Evolutionary conservation across 106 monocot genomes (phyloP), one percentile per base, ranked within the genome.

Genomic region (Dendrobium officinale): DNA sequence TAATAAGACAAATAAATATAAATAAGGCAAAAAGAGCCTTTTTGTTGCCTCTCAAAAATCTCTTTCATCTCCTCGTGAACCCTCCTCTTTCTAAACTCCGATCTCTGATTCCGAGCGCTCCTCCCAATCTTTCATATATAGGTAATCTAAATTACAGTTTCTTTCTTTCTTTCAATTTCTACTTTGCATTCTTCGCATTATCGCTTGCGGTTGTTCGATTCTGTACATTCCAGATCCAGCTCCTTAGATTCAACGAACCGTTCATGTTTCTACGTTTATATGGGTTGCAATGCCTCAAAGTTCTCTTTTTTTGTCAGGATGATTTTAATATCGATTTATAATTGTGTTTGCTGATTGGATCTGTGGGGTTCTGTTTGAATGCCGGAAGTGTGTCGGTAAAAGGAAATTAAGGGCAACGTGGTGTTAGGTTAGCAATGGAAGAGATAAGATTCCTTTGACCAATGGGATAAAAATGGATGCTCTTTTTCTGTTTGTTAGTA

Each of bases 321-420:
- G 22, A 6, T 67, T 67, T 58, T 67, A 27, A 27, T 67, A 5
- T 67, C 67, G 67, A 67, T 24, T 67, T 27, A 27, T 67, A 67
- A 27, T 27, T 67, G 67, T 67, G 24, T 67, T 67, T 67, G 67
- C 67, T 67, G 10, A 67, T 67, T 67, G 67, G 67, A 67, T 67
- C 67, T 67, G 67, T 67, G 67, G 67, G 27, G 27, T 67, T 67
- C 26, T 67, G 56, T 54, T 64, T n/a, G 22, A 67, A 67, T 67
- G 26, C 16, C 10, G 22, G 67, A 19, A 67, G 67, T 67, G 27
- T 67, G 22, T 67, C 22, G 67, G 67, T 26, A 27, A 67, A 67
- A 24, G 67, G 6, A 27, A 26, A 67, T 19, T 67, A 9, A 67
- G 22, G 67, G 67, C 67, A 67, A 7, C 24, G 67, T 27, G 9